Percentiles rank a stretch among this genome's conserved stretches.
Conservation (phyloP, 2,329 filamentous ascomycete genomes). For the Hypoxylon sp. region DNA sequence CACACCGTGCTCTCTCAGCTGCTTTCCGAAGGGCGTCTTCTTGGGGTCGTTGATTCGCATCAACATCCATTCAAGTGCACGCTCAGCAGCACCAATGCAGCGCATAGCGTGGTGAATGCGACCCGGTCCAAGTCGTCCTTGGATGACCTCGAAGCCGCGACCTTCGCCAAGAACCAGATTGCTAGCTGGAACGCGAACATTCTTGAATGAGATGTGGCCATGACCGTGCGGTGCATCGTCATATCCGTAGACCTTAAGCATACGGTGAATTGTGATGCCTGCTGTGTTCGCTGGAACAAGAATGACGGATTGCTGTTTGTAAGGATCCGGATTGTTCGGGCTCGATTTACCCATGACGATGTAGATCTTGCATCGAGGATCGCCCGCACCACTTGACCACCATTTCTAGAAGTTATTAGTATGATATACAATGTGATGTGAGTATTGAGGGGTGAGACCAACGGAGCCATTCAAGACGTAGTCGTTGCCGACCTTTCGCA, state of each 20-base stretch:
- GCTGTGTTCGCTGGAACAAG: conserved; percentile 85
- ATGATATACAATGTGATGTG: background rate
- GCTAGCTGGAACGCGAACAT: conserved; percentile 86
- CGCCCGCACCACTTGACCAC: conserved; percentile 97
- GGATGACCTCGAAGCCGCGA: conserved; percentile 97
- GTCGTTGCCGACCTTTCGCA: conserved; percentile 85
- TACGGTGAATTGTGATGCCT: conserved; percentile 92
- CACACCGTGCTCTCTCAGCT: conserved; percentile 89
- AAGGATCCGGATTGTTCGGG: conserved; percentile 79
- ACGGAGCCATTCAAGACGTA: conserved; percentile 92
- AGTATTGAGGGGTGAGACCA: conserved; percentile 52
- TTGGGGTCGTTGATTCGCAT: conserved; percentile 91
- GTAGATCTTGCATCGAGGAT: conserved; percentile 92
- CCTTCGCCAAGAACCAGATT: conserved; percentile 95
- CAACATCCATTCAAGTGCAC: conserved; percentile 94
- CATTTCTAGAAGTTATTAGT: conserved; percentile 78
- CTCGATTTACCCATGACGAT: conserved; percentile 97
- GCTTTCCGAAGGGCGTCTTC: conserved; percentile 93
- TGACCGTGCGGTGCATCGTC: conserved; percentile 99
- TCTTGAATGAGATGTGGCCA: conserved; percentile 89
- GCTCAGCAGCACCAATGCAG: conserved; percentile 90
- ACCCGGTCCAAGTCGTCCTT: conserved; percentile 93
- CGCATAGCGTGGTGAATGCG: conserved; percentile 99
- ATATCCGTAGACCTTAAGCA: conserved; percentile 94
- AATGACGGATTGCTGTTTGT: conserved; percentile 94